Conservation (phyloP, 2,329 filamentous ascomycete species). For the Penicillium digitatum region DNA sequence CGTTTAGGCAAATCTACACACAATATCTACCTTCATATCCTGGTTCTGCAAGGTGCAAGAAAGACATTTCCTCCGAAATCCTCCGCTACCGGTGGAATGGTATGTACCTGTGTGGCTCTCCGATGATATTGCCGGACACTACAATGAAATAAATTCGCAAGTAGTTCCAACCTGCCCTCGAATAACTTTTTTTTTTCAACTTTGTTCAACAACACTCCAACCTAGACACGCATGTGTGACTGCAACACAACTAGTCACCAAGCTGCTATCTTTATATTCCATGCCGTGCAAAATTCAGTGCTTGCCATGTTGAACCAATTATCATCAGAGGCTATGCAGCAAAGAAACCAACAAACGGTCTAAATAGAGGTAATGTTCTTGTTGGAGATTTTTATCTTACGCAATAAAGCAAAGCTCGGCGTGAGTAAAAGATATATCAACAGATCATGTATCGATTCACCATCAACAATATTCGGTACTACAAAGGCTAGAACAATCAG, state of each 20-base stretch:
- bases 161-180: background rate
- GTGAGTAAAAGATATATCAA: background rate
- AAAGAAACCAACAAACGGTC: no score
- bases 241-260: background rate
- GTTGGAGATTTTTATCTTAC: background rate
- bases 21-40: constrained; percentile 2
- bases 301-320: background rate
- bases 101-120: background rate
- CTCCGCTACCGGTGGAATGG: background rate
- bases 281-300: no score
- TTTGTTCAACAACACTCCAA: background rate
- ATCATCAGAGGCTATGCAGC: background rate
- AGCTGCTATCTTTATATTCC: background rate
- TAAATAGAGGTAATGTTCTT: no score
- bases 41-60: background rate
- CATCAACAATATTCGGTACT: background rate
- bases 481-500: background rate
- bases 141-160: background rate
- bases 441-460: no score
- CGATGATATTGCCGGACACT: background rate
- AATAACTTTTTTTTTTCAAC: background rate
- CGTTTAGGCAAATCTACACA: background rate
- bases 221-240: background rate
- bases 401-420: background rate
- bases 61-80: constrained; percentile 1